phyloP scores from a whole-genome alignment of 2,329 filamentous ascomycete species.

The Venturia nashicola region DNA sequence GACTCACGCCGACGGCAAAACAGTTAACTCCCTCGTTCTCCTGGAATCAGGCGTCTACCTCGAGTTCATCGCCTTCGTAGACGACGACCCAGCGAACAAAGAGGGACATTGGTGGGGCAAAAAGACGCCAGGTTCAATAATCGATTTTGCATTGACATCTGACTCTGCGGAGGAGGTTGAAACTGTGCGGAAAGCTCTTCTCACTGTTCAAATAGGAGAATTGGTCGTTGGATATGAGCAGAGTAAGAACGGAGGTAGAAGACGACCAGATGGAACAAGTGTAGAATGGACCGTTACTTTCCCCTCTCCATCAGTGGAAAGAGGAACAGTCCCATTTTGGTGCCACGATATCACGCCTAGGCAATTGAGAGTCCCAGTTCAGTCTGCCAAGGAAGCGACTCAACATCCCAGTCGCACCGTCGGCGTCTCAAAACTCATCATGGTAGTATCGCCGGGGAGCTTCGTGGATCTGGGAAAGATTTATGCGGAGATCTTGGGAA shows the following conservation, averaged over 20 bases:
- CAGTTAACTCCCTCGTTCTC: constrained; percentile 49
- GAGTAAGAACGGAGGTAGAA: constrained; percentile 41
- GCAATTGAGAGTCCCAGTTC: constrained; percentile 40
- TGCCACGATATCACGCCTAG: constrained; percentile 47
- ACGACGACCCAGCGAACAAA: constrained; percentile 20
- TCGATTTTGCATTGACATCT: constrained; percentile 49
- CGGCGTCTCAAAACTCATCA: constrained; percentile 26
- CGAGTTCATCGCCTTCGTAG: constrained; percentile 52
- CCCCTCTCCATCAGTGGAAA: constrained; percentile 24
- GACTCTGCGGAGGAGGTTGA: neutral
- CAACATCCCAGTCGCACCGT: constrained; percentile 39
- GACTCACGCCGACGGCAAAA: constrained; percentile 46
- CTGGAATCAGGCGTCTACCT: constrained; percentile 54
- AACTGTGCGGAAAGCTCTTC: neutral
- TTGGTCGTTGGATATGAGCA: constrained; percentile 31
- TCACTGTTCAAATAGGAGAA: constrained; percentile 12
- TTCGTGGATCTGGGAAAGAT: neutral
- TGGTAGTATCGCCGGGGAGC: constrained; percentile 12
- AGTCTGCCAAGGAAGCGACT: constrained; percentile 21
- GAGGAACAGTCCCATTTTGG: constrained; percentile 48
- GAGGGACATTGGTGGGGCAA: constrained; percentile 46
- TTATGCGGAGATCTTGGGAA: neutral
- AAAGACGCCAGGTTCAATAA: constrained; percentile 34
- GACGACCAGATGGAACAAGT: constrained; percentile 40
- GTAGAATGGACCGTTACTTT: constrained; percentile 49